phyloP scores from a whole-genome alignment of 495 filamentous ascomycete genomes.

The Lophium mytilinum region DNA sequence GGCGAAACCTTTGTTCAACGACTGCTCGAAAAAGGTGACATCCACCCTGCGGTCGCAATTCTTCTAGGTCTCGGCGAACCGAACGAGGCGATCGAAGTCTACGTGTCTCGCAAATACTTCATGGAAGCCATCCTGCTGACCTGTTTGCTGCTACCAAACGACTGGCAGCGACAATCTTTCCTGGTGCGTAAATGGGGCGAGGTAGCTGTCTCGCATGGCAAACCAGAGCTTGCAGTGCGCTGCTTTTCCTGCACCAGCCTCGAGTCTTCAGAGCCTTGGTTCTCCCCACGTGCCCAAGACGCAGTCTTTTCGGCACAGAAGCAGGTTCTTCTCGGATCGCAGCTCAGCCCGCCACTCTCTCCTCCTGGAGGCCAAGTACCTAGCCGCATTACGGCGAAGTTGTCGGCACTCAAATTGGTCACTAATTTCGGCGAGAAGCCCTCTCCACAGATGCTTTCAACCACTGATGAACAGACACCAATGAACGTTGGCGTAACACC shows the following conservation, averaged over 20 bases:
- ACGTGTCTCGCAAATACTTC: conserved; percentile 81
- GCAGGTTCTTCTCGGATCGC: conserved; percentile 27
- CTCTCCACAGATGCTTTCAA: conserved; percentile 21
- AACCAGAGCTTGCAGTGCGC: conserved; percentile 83
- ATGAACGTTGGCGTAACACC: conserved; percentile 75
- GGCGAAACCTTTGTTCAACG: conserved; percentile 89
- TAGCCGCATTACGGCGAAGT: conserved; percentile 49
- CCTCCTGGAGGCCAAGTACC: conserved; percentile 25
- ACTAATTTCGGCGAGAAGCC: conserved; percentile 57
- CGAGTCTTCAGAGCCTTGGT: conserved; percentile 62
- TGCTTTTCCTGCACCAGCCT: conserved; percentile 48
- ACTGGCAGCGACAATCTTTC: conserved; percentile 85
- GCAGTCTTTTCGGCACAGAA: conserved; percentile 42
- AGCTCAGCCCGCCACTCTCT: conserved; percentile 36
- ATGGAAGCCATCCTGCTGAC: conserved; percentile 85
- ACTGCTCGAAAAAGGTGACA: conserved; percentile 77
- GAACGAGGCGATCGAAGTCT: conserved; percentile 94
- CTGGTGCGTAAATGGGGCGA: conserved; percentile 94
- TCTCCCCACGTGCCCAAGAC: conserved; percentile 69
- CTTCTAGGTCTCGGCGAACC: conserved; percentile 85
- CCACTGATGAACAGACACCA: conserved; percentile 61
- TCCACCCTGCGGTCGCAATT: conserved; percentile 86
- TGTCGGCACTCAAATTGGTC: conserved; percentile 84
- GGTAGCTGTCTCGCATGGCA: conserved; percentile 73
- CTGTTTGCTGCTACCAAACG: conserved; percentile 52